Conservation (phyloP, 371 early-diverging fungal species). For the Mortierella sp. region DNA sequence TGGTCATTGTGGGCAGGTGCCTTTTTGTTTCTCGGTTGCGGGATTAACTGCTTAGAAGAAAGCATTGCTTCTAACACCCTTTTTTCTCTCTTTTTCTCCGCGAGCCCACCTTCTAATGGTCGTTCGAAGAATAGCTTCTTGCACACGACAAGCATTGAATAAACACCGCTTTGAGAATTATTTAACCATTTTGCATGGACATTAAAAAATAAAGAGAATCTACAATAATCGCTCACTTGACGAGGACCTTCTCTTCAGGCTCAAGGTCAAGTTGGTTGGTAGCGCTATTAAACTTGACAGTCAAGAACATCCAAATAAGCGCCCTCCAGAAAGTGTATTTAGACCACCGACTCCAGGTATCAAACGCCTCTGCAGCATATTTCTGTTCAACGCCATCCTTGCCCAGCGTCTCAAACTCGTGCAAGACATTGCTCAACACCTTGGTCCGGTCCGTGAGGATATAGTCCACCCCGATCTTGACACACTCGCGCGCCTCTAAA, state of each 20-base stretch:
- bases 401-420: constrained; percentile 58
- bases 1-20: neutral
- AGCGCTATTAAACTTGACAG: constrained; percentile 41
- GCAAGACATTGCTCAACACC: constrained; percentile 37
- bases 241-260: constrained; percentile 7
- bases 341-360: constrained; percentile 49
- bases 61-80: neutral
- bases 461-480: constrained; percentile 67
- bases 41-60: neutral
- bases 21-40: neutral
- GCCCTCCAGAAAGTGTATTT: constrained; percentile 46
- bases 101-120: neutral
- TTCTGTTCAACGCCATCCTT: constrained; percentile 33
- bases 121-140: no score
- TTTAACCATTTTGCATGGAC: neutral
- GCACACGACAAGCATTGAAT: neutral
- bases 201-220: neutral
- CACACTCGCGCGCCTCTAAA: constrained; percentile 63
- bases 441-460: constrained; percentile 68
- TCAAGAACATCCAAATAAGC: constrained; percentile 41
- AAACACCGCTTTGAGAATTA: neutral
- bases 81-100: neutral
- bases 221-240: constrained; percentile 8
- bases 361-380: constrained; percentile 37
- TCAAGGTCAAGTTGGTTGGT: constrained; percentile 27